phyloP scores from a whole-genome alignment of 768 basidiomycete genomes.

The Auricularia cornea region DNA sequence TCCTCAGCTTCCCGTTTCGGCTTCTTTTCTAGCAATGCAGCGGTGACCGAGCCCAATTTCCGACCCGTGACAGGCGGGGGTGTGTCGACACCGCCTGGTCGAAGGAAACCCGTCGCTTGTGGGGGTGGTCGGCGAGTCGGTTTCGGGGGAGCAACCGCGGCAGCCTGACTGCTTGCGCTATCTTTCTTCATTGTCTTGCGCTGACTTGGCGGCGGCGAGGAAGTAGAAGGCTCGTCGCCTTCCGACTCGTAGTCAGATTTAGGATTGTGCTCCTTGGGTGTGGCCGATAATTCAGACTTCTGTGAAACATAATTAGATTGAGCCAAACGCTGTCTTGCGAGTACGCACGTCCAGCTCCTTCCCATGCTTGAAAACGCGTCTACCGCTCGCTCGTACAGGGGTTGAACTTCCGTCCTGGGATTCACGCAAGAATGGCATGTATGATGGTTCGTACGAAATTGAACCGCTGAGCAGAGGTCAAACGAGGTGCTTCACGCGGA shows the following conservation, averaged over 20 bases:
- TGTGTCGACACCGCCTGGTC: not conserved
- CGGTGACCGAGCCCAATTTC: not conserved
- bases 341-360: not conserved
- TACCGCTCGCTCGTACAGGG: not conserved
- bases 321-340: not conserved
- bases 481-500: too few relatives aligned
- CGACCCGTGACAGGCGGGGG: not conserved
- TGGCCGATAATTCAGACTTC: not conserved
- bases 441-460: conserved; percentile 51
- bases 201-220: too few relatives aligned
- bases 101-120: not conserved
- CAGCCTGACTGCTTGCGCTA: too few relatives aligned
- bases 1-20: not conserved
- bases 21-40: not conserved
- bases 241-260: too few relatives aligned
- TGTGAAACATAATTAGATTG: not conserved
- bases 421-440: conserved; percentile 54
- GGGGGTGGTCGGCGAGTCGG: not conserved
- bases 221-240: too few relatives aligned
- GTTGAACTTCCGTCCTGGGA: not conserved
- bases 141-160: too few relatives aligned
- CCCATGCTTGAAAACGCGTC: not conserved
- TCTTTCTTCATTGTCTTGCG: too few relatives aligned
- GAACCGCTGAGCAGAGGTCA: conserved; percentile 11
- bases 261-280: not conserved